phyloP scores from a whole-genome alignment of 768 basidiomycete genomes.

The Pulveroboletus sp. region DNA sequence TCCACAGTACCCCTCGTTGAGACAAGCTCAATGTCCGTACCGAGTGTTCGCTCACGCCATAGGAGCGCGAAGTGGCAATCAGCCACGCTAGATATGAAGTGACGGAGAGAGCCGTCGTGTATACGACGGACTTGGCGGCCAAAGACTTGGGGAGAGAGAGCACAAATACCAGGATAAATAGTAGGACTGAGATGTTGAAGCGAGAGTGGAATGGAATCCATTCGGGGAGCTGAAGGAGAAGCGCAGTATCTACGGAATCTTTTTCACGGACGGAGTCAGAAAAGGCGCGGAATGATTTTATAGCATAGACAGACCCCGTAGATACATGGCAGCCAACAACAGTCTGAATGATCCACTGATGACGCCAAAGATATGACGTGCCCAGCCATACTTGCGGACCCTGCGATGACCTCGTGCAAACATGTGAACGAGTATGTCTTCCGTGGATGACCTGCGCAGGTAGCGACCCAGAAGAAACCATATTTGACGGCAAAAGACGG shows the following conservation, averaged over 20 bases:
- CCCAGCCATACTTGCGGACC: slow-evolving; percentile 40
- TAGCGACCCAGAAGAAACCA: slow-evolving; percentile 79
- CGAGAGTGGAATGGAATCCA: slow-evolving; percentile 33
- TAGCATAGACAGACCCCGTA: slow-evolving; percentile 50
- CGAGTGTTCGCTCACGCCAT: slow-evolving; percentile 43
- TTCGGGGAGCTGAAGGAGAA: slow-evolving; percentile 44
- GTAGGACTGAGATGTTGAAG: slow-evolving; percentile 37
- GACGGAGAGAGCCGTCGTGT: slow-evolving; percentile 57
- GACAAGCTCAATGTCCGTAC: slow-evolving; percentile 34
- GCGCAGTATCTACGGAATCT: slow-evolving; percentile 54
- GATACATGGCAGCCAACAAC: slow-evolving; percentile 56
- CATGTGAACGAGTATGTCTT: slow-evolving; percentile 61
- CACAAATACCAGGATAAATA: slow-evolving; percentile 45
- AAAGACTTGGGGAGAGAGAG: slow-evolving; percentile 55
- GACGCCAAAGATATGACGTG: slow-evolving; percentile 44
- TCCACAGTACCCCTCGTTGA: slow-evolving; percentile 53
- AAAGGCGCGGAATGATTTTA: neutral
- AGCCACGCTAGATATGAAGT: slow-evolving; percentile 61
- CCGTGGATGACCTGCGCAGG: slow-evolving; percentile 57
- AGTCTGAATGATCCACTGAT: slow-evolving; percentile 45
- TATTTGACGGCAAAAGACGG: slow-evolving; percentile 61
- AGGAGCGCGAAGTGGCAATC: slow-evolving; percentile 47
- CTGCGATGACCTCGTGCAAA: slow-evolving; percentile 55
- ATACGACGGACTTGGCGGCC: slow-evolving; percentile 49
- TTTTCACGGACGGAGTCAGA: slow-evolving; percentile 13